A percentile compares a stretch with the other conserved stretches of the same genome.
These are phyloP conservation scores for Straminergon stramineum DNA, from an alignment of 225 moss, liverwort and hornwort species.

Conservation along the genomic window DNA sequence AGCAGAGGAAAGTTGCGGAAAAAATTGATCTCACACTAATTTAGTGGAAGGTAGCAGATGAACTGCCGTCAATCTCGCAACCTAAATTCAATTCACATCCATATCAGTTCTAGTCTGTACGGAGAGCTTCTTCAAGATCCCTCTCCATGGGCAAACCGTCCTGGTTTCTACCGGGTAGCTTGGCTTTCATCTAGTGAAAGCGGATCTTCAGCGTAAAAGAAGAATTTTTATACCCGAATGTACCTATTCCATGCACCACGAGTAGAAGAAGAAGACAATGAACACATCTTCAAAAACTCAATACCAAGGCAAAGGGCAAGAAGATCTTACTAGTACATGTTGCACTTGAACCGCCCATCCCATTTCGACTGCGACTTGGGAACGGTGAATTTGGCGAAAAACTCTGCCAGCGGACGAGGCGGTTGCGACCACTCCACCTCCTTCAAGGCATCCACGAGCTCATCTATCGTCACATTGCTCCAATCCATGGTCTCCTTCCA, in stretches of 20 bases:
- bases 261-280: neutral
- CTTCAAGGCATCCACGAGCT: constrained; percentile 73
- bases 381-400: constrained; percentile 63
- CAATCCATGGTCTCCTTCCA: constrained; percentile 44
- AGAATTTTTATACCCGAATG: neutral
- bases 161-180: neutral
- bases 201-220: neutral
- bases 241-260: neutral
- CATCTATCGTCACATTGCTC: constrained; percentile 67
- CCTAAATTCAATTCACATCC: neutral
- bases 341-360: constrained; percentile 67
- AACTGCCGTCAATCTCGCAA: neutral
- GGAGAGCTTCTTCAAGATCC: neutral
- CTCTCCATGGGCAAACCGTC: neutral
- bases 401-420: constrained; percentile 56
- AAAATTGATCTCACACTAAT: neutral
- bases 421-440: constrained; percentile 76
- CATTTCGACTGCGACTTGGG: constrained; percentile 64
- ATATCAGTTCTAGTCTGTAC: neutral
- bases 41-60: neutral
- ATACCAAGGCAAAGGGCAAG: neutral
- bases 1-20: neutral
- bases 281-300: neutral
- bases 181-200: neutral
- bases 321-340: constrained; percentile 48